Percentiles rank a stretch among this genome's conserved stretches.
Evolutionary conservation across 23 red algal genomes (phyloP).

Genomic region (Chondrus crispus): DNA sequence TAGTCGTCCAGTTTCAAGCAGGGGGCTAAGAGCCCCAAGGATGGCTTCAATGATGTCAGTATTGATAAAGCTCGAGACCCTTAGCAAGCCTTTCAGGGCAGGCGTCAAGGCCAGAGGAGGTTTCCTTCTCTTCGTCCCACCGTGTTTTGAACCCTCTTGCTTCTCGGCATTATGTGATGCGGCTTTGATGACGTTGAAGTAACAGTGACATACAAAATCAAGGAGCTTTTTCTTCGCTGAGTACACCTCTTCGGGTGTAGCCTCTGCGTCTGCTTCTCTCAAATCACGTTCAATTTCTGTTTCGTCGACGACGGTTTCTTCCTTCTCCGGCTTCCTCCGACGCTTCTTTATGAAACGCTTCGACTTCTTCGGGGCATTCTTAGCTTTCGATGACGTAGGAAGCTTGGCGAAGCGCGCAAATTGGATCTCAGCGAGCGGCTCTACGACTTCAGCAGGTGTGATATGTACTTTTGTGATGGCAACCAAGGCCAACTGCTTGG

Average conservation of each 20-base stretch:
- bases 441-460: conserved; percentile 41
- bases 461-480: conserved; percentile 8
- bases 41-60: conserved; percentile 52
- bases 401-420: conserved; percentile 39
- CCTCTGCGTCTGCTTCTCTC: conserved; percentile 52
- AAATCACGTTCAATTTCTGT: conserved; percentile 58
- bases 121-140: conserved; percentile 1
- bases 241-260: conserved; percentile 45
- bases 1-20: conserved; percentile 25
- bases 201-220: conserved; percentile 39
- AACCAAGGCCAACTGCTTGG: conserved; percentile 38
- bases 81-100: conserved; percentile 25
- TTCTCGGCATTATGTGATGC: conserved; percentile 16
- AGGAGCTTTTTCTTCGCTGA: conserved; percentile 43
- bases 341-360: conserved; percentile 32
- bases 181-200: conserved; percentile 61
- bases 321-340: neutral
- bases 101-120: conserved; percentile 46
- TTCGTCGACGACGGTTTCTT: neutral
- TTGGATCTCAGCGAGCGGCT: conserved; percentile 47
- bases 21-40: conserved; percentile 26
- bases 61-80: conserved; percentile 47
- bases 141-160: neutral
- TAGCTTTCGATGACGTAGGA: conserved; percentile 3
- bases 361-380: conserved; percentile 2